A percentile compares a stretch with the other conserved stretches of the same genome.
Evolutionary conservation across 2,329 filamentous ascomycete genomes (phyloP).

Genomic region (Botrytis squamosa): DNA sequence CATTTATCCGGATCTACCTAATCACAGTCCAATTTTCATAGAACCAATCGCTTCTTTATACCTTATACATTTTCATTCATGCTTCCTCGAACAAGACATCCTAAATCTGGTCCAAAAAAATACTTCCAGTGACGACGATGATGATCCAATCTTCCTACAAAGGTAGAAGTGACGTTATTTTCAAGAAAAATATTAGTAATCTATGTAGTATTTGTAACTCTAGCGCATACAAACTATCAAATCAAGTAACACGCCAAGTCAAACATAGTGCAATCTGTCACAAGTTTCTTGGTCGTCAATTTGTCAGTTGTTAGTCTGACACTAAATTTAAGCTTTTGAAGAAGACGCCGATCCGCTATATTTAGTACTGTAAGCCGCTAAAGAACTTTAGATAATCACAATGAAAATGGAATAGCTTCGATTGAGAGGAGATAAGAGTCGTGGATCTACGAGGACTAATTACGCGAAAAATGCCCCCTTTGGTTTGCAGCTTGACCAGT

Average conservation of each 20-base stretch:
- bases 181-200: not conserved
- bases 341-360: not conserved
- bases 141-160: accelerated
- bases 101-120: not conserved
- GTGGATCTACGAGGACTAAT: not conserved
- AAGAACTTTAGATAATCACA: not conserved
- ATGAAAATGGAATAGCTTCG: not conserved
- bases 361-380: not conserved
- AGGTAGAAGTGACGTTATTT: not conserved
- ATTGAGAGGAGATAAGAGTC: not conserved
- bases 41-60: not conserved
- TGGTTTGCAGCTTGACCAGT: not conserved
- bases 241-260: not conserved
- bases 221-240: not conserved
- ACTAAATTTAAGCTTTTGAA: not conserved
- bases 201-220: not conserved
- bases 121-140: not conserved
- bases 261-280: not conserved
- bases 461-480: not conserved
- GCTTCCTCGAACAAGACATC: not conserved
- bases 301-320: not conserved
- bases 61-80: too few relatives aligned
- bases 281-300: not conserved
- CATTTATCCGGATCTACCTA: not conserved
- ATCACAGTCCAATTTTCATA: too few relatives aligned